phyloP scores from a whole-genome alignment of 2,329 filamentous ascomycete genomes.

The Chaetomium olivaceum region DNA sequence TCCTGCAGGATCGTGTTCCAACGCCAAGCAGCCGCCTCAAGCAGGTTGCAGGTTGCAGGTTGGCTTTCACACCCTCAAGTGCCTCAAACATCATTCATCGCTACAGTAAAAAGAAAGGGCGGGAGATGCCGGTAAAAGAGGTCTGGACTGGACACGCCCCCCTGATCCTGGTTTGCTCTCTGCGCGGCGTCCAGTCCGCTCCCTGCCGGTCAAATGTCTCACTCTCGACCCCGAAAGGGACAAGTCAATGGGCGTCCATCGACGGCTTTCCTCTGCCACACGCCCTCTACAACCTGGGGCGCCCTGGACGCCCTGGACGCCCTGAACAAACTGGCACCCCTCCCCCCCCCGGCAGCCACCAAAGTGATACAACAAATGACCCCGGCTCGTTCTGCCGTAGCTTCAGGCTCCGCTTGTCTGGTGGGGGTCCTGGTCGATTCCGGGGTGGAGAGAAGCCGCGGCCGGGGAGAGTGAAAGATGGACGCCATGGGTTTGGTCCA shows the following conservation, averaged over 20 bases:
- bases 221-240: not conserved
- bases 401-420: conserved; percentile 8
- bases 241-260: not conserved
- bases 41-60: not conserved
- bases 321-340: not conserved
- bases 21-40: conserved; percentile 9
- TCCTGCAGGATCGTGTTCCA: conserved; percentile 24
- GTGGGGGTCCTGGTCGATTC: conserved; percentile 17
- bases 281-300: no score
- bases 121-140: not conserved
- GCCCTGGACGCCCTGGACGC: not conserved
- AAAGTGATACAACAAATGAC: conserved; percentile 5
- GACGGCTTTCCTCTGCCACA: not conserved
- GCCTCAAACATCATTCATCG: not conserved
- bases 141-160: not conserved
- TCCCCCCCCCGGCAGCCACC: not conserved
- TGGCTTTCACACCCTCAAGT: not conserved
- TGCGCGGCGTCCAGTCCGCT: conserved; percentile 1
- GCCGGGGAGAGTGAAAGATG: not conserved
- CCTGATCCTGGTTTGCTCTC: conserved; percentile 1
- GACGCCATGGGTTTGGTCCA: conserved; percentile 1
- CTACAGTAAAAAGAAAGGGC: not conserved
- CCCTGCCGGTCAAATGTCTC: conserved; percentile 12
- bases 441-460: conserved; percentile 11
- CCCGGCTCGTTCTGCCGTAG: conserved; percentile 16